phyloP scores from a whole-genome alignment of 495 filamentous ascomycete species.

The Talaromyces borbonicus region DNA sequence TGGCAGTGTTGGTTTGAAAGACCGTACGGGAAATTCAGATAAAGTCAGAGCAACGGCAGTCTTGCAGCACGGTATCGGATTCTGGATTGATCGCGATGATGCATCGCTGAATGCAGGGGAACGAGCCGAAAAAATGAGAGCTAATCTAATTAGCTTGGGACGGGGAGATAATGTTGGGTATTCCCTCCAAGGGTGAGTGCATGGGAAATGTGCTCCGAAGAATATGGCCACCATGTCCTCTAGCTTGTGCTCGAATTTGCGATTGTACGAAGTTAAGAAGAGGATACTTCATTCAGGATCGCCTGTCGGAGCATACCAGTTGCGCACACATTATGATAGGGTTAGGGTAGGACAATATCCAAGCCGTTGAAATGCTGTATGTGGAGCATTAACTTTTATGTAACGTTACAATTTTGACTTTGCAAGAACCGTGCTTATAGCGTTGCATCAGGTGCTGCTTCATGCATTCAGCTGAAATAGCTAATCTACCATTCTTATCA shows the following conservation, averaged over 20 bases:
- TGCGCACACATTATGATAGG: no score
- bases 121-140: conserved; percentile 40
- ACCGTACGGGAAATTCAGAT: conserved; percentile 12
- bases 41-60: conserved; percentile 62
- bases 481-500: no score
- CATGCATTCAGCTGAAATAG: no score
- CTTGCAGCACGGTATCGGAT: conserved; percentile 74
- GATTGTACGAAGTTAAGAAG: no score
- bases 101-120: conserved; percentile 44
- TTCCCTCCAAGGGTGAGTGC: conserved; percentile 3
- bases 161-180: conserved; percentile 50
- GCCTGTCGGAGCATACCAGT: no score
- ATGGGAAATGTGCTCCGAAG: no score
- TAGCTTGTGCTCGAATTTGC: no score
- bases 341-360: no score
- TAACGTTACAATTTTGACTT: conserved; percentile 6
- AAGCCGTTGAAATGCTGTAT: no score
- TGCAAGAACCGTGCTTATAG: neutral
- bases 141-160: conserved; percentile 50
- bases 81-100: conserved; percentile 52
- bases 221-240: no score
- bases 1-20: conserved; percentile 63
- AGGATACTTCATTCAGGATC: no score
- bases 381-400: conserved; percentile 2
- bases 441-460: neutral